Evolutionary conservation across 2,329 filamentous ascomycete genomes (phyloP).

Genomic region (Xylaria sp.): DNA sequence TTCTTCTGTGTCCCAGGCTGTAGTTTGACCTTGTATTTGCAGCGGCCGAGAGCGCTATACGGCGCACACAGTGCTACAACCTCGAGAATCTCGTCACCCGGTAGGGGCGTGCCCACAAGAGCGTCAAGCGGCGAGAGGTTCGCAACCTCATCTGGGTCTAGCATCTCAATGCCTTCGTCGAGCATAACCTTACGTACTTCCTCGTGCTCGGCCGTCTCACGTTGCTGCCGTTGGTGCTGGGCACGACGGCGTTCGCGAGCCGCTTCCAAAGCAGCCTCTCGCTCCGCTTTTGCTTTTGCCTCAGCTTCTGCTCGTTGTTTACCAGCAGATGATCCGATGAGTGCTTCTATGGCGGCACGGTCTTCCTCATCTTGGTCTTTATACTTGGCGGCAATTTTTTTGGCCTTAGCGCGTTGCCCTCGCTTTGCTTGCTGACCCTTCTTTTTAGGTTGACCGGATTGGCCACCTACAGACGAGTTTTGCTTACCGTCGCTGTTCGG

Average conservation of each 20-base stretch:
- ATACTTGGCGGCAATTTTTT: slow-evolving; percentile 90
- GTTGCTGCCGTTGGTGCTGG: slow-evolving; percentile 82
- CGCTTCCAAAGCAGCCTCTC: slow-evolving; percentile 77
- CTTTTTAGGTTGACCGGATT: slow-evolving; percentile 52
- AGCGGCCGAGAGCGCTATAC: slow-evolving; percentile 71
- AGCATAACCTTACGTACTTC: slow-evolving; percentile 71
- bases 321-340: slow-evolving; percentile 82
- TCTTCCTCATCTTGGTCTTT: slow-evolving; percentile 96
- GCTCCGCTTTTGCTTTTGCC: slow-evolving; percentile 71
- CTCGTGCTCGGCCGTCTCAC: slow-evolving; percentile 80
- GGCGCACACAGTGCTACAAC: slow-evolving; percentile 72
- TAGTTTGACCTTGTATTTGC: slow-evolving; percentile 95
- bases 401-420: slow-evolving; percentile 83
- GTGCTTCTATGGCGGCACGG: slow-evolving; percentile 79
- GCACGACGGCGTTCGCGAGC: slow-evolving; percentile 79
- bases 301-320: slow-evolving; percentile 76
- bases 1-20: slow-evolving; percentile 93
- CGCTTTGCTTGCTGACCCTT: slow-evolving; percentile 66
- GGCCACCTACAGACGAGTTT: slow-evolving; percentile 41
- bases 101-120: slow-evolving; percentile 80
- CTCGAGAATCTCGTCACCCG: slow-evolving; percentile 84
- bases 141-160: slow-evolving; percentile 69
- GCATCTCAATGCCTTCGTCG: slow-evolving; percentile 67
- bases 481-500: slow-evolving; percentile 49
- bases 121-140: slow-evolving; percentile 70